These are phyloP conservation scores for Mycosphaerella sp. DNA, from an alignment of 2,329 filamentous ascomycete genomes.

Conservation along the genomic window DNA sequence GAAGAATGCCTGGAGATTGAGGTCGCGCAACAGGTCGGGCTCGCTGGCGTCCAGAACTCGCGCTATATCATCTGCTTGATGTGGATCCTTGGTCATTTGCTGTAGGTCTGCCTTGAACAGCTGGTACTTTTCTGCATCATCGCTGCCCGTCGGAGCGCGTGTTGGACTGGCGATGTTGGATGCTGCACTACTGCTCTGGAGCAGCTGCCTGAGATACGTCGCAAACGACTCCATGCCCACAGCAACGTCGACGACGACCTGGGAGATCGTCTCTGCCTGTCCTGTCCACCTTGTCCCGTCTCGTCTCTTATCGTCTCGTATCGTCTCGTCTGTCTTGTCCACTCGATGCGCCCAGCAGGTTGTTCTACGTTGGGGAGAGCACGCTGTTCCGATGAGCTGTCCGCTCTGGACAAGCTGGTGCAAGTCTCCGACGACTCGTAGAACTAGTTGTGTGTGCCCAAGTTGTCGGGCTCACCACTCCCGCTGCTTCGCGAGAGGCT, in stretches of 20 bases:
- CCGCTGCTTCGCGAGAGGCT: constrained; percentile 49
- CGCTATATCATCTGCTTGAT: constrained; percentile 84
- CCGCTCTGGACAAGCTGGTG: constrained; percentile 37
- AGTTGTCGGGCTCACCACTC: constrained; percentile 46
- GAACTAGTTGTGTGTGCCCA: constrained; percentile 52
- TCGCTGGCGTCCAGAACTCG: constrained; percentile 87
- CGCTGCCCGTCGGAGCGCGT: constrained; percentile 47
- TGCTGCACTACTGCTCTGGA: constrained; percentile 88
- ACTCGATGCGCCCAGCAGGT: constrained; percentile 88
- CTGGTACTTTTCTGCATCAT: constrained; percentile 74
- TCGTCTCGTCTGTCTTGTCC: constrained; percentile 66
- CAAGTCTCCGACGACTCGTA: constrained; percentile 46
- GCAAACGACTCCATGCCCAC: constrained; percentile 93
- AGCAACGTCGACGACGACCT: constrained; percentile 87
- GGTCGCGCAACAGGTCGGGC: constrained; percentile 90
- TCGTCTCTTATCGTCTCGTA: no score
- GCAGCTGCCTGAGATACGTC: constrained; percentile 88
- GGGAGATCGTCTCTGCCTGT: constrained; percentile 84
- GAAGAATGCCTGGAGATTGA: constrained; percentile 92
- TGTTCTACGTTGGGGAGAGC: constrained; percentile 89
- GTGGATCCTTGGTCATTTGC: constrained; percentile 72
- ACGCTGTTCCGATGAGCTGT: constrained; percentile 68
- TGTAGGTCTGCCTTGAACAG: constrained; percentile 77
- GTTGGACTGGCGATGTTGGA: constrained; percentile 81
- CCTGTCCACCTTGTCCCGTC: constrained; percentile 35